A percentile compares a stretch with the other conserved stretches of the same genome.
Conservation (phyloP, 306 rosid genomes). For the Prunus kanzakura region DNA sequence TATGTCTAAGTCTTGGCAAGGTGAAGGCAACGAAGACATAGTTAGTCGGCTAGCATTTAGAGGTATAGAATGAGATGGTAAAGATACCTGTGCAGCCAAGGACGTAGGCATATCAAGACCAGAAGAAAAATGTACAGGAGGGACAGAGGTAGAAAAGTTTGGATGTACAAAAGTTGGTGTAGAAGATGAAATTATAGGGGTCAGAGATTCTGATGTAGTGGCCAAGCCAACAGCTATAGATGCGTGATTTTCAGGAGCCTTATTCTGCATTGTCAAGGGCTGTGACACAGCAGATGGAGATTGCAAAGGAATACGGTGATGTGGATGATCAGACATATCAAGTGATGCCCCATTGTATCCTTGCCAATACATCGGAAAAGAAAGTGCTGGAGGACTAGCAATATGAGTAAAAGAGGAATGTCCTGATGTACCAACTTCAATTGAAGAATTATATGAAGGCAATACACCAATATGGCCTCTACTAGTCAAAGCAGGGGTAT, state of each 20-base stretch:
- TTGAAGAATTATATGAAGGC: conserved; percentile 42
- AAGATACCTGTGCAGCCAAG: conserved; percentile 32
- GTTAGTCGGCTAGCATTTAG: conserved; percentile 24
- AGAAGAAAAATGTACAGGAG: conserved; percentile 35
- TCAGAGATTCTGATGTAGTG: conserved; percentile 29
- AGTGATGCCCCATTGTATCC: conserved; percentile 31
- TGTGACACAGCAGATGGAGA: conserved; percentile 24
- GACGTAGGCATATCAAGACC: conserved; percentile 34
- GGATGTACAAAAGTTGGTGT: conserved; percentile 40
- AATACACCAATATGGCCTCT: conserved; percentile 33
- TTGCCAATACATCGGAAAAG: conserved; percentile 37
- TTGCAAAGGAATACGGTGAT: conserved; percentile 30
- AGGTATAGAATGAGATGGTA: conserved; percentile 33
- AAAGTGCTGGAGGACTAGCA: conserved; percentile 34
- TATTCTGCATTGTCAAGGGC: conserved; percentile 32
- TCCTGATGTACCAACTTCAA: conserved; percentile 28
- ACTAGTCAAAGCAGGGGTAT: conserved; percentile 38
- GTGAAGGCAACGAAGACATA: conserved; percentile 29
- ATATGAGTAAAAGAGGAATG: conserved; percentile 31
- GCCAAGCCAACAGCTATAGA: conserved; percentile 30
- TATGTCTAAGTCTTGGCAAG: conserved; percentile 33
- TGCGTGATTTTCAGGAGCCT: conserved; percentile 39
- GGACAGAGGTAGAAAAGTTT: conserved; percentile 24
- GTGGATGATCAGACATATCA: conserved; percentile 31
- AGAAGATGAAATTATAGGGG: conserved; percentile 31